phyloP scores from a whole-genome alignment of 1,284 basidiomycete genomes.

The Anthracocystis walkeri region DNA sequence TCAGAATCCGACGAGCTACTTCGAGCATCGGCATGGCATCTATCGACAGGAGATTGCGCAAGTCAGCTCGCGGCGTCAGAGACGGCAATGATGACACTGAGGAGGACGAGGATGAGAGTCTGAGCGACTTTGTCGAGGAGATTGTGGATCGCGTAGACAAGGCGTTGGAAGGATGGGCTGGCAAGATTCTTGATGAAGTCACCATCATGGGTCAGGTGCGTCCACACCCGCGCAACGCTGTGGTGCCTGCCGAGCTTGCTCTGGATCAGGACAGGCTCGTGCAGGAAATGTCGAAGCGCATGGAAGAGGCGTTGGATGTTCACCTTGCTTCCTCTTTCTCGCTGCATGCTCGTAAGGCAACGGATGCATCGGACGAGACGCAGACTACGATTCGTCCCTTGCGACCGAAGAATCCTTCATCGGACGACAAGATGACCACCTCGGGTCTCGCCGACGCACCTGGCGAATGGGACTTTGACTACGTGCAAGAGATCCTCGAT shows the following conservation, averaged over 20 bases:
- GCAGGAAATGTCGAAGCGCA: constrained; percentile 26
- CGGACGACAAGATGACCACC: constrained; percentile 23
- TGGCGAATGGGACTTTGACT: constrained; percentile 62
- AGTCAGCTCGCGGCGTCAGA: neutral
- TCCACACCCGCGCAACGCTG: constrained; percentile 24
- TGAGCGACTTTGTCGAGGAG: constrained; percentile 62
- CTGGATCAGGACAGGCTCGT: constrained; percentile 36
- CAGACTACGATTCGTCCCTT: constrained; percentile 41
- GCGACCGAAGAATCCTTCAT: neutral
- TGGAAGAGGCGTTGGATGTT: constrained; percentile 33
- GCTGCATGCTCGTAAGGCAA: constrained; percentile 20
- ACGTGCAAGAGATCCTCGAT: constrained; percentile 56
- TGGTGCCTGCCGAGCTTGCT: neutral
- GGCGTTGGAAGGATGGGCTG: constrained; percentile 62
- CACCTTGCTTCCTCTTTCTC: constrained; percentile 20
- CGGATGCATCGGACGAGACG: constrained; percentile 47
- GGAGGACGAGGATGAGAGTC: constrained; percentile 51
- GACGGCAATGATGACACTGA: constrained; percentile 4
- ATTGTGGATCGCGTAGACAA: constrained; percentile 58
- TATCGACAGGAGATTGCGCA: constrained; percentile 21
- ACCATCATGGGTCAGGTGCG: constrained; percentile 65
- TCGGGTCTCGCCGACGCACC: constrained; percentile 38
- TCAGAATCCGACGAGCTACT: constrained; percentile 4
- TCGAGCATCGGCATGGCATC: constrained; percentile 28
- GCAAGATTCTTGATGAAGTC: constrained; percentile 64